Evolutionary conservation across 208 protist genomes (phyloP).

Genomic region (Acanthamoeba polyphaga): DNA sequence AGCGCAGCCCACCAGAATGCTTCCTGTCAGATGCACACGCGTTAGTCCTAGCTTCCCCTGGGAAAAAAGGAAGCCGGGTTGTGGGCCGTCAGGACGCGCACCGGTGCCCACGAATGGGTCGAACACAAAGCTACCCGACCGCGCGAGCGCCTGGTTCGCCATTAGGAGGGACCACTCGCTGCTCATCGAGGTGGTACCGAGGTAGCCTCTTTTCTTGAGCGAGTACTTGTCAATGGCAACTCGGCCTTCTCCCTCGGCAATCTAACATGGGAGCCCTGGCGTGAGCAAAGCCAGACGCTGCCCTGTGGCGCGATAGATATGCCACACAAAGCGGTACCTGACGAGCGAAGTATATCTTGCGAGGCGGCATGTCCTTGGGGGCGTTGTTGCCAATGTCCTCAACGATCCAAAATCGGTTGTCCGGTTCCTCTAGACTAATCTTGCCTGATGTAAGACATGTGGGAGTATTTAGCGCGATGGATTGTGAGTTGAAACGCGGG

Average conservation of each 20-base stretch:
- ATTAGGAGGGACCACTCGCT: constrained; percentile 95
- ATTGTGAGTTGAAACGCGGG: background rate
- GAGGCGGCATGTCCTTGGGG: background rate
- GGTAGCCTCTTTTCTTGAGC: constrained; percentile 93
- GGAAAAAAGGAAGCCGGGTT: too few species aligned
- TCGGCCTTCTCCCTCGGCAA: constrained; percentile 9
- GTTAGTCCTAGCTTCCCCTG: too few species aligned
- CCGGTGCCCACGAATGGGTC: constrained; percentile 95
- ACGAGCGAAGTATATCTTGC: constrained; percentile 61
- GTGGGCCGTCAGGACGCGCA: background rate
- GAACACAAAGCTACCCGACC: constrained; percentile 88
- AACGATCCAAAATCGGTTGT: constrained; percentile 62
- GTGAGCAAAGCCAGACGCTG: background rate
- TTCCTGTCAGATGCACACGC: constrained; percentile 86
- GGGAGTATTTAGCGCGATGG: background rate
- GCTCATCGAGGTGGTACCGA: constrained; percentile 97
- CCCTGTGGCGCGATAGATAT: background rate
- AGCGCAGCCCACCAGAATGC: constrained; percentile 92
- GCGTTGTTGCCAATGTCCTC: constrained; percentile 36
- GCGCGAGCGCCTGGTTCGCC: constrained; percentile 93
- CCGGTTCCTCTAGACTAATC: background rate
- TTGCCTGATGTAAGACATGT: background rate
- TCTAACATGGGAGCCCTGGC: background rate
- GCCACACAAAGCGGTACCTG: background rate
- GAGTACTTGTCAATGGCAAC: constrained; percentile 89